These are phyloP conservation scores for Exidia glandulosa DNA, from an alignment of 768 basidiomycete species.

Conservation along the genomic window DNA sequence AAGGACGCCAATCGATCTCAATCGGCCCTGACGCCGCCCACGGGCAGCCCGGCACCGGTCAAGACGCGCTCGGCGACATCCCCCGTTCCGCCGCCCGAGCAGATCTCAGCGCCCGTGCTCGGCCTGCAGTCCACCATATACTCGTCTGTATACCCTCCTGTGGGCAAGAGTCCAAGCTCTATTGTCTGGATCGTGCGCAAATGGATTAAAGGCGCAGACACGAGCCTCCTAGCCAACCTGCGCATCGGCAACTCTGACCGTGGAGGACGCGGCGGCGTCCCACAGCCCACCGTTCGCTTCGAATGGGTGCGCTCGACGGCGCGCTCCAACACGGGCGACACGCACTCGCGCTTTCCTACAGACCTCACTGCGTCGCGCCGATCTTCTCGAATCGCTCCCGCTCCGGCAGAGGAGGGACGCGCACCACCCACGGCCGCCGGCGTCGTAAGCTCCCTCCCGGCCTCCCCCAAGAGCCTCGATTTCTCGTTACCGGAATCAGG, in stretches of 20 bases:
- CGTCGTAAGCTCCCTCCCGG: not conserved
- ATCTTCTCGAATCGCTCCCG: not conserved
- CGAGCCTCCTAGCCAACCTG: slow-evolving; percentile 34
- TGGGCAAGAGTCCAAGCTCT: slow-evolving; percentile 26
- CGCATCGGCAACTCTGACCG: not conserved
- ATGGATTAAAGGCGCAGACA: slow-evolving; percentile 57
- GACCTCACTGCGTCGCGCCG: not conserved
- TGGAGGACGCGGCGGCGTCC: not conserved
- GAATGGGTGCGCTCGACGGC: not conserved
- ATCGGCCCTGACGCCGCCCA: slow-evolving; percentile 1
- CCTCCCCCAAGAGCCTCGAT: not conserved
- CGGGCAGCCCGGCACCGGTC: slow-evolving; percentile 5
- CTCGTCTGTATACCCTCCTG: slow-evolving; percentile 30
- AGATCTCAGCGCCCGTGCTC: slow-evolving; percentile 32
- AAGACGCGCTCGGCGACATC: not conserved
- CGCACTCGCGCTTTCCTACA: not conserved
- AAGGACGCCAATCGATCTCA: slow-evolving; percentile 12
- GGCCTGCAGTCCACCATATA: slow-evolving; percentile 60
- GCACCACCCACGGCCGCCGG: not conserved
- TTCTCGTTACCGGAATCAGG: not conserved
- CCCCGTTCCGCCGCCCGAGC: not conserved
- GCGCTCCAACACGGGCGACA: not conserved
- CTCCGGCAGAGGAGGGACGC: not conserved
- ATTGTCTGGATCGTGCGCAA: slow-evolving; percentile 70
- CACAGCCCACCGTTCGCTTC: not conserved